A percentile compares a stretch with the other conserved stretches of the same genome.
Evolutionary conservation across 805 yeast genomes (phyloP).

Genomic region (Myxozyma kluyveri): DNA sequence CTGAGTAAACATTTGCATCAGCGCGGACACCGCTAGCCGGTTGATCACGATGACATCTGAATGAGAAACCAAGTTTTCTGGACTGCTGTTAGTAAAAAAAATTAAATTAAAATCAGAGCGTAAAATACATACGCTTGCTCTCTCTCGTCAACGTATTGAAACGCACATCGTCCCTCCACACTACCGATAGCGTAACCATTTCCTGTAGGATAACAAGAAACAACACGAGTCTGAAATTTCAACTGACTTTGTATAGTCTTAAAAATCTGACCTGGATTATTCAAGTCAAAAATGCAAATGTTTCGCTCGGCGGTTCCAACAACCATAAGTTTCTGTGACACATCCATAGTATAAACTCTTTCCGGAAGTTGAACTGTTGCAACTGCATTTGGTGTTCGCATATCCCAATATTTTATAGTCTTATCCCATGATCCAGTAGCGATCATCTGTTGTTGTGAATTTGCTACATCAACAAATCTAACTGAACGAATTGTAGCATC

Average conservation of each 20-base stretch:
- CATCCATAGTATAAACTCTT: constrained; percentile 85
- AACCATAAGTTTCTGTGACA: constrained; percentile 74
- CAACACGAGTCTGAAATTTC: constrained; percentile 81
- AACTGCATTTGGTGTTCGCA: constrained; percentile 74
- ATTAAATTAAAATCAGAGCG: background rate
- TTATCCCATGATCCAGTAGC: constrained; percentile 97
- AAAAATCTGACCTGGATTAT: constrained; percentile 76
- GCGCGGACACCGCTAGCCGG: constrained; percentile 49
- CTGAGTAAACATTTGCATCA: constrained; percentile 70
- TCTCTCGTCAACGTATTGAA: constrained; percentile 82
- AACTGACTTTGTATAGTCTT: constrained; percentile 72
- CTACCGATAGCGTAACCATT: constrained; percentile 91
- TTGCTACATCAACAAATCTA: constrained; percentile 78
- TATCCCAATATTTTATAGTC: constrained; percentile 91
- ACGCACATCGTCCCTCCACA: constrained; percentile 92
- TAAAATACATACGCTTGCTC: constrained; percentile 44
- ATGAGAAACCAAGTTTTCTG: constrained; percentile 54
- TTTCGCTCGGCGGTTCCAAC: constrained; percentile 94
- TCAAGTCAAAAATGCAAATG: constrained; percentile 67
- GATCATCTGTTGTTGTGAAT: constrained; percentile 70
- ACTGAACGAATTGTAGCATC: constrained; percentile 74
- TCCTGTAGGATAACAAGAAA: constrained; percentile 85
- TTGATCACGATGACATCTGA: constrained; percentile 87
- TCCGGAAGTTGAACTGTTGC: constrained; percentile 83
- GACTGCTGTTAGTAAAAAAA: background rate